Evolutionary conservation across 768 basidiomycete genomes (phyloP).

Genomic region (Termitomyces sp.): DNA sequence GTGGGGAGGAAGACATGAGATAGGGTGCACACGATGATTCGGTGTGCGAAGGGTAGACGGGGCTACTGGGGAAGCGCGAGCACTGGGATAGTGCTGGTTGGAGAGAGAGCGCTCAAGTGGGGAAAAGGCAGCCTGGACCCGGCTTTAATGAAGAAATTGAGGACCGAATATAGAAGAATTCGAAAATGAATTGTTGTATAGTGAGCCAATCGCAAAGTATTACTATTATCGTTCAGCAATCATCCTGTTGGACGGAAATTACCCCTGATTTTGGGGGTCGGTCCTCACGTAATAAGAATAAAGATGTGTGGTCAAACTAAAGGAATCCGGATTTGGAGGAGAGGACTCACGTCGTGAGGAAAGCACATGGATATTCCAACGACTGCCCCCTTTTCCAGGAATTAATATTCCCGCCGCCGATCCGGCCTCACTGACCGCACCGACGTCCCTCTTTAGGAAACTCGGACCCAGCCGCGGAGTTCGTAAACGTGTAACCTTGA

Average conservation of each 20-base stretch:
- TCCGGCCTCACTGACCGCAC: slow-evolving; percentile 1
- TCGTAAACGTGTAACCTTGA: slow-evolving; percentile 11
- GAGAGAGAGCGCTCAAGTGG: slow-evolving; percentile 52
- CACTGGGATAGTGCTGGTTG: slow-evolving; percentile 34
- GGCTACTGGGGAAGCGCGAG: slow-evolving; percentile 28
- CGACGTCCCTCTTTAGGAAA: slow-evolving; percentile 16
- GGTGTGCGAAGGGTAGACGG: slow-evolving; percentile 20
- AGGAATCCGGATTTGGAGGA: slow-evolving; percentile 34
- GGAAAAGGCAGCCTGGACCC: slow-evolving; percentile 54
- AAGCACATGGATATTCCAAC: slow-evolving; percentile 27
- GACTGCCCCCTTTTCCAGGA: slow-evolving; percentile 16
- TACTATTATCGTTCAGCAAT: slow-evolving; percentile 10
- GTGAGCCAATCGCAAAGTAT: slow-evolving; percentile 27
- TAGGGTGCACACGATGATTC: slow-evolving; percentile 25
- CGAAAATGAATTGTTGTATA: slow-evolving; percentile 65
- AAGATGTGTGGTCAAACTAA: slow-evolving; percentile 20
- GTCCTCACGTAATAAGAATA: slow-evolving; percentile 53
- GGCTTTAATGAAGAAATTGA: slow-evolving; percentile 77
- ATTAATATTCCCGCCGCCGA: slow-evolving; percentile 20
- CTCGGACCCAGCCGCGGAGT: slow-evolving; percentile 19
- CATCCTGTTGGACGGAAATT: slow-evolving; percentile 21
- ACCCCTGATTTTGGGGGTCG: slow-evolving; percentile 58
- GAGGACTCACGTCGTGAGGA: slow-evolving; percentile 26
- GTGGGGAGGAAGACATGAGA: slow-evolving; percentile 63
- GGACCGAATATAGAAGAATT: slow-evolving; percentile 69